phyloP scores from a whole-genome alignment of 2,329 filamentous ascomycete genomes.

The Niveomyces coronatus region DNA sequence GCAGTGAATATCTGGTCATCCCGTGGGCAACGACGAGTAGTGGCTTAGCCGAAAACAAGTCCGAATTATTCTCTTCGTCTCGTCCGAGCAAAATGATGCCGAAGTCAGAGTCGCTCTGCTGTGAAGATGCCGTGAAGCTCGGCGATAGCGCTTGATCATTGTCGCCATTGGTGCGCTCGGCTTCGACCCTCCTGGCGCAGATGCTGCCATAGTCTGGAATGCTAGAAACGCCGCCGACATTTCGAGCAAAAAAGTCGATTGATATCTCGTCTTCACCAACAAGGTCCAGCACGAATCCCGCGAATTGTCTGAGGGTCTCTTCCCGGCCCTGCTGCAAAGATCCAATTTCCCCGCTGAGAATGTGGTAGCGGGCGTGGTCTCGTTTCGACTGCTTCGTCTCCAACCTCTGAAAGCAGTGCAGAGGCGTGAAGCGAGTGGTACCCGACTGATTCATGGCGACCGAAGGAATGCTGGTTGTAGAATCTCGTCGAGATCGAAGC shows the following conservation, averaged over 20 bases:
- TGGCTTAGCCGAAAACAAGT: neutral
- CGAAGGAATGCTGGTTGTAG: no score
- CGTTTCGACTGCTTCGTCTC: neutral
- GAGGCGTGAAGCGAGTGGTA: constrained; percentile 1
- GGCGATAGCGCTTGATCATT: no score
- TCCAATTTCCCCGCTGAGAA: neutral
- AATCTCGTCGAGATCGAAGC: no score
- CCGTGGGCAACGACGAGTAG: neutral
- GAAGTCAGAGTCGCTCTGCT: neutral
- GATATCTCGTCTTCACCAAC: constrained; percentile 2
- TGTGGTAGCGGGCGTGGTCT: constrained; percentile 1
- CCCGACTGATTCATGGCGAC: constrained; percentile 1
- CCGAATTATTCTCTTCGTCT: neutral
- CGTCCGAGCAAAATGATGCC: constrained; percentile 1
- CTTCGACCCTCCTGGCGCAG: neutral
- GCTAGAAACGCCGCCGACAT: neutral
- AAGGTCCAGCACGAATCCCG: neutral
- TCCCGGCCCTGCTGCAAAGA: neutral
- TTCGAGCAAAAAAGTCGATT: constrained; percentile 1
- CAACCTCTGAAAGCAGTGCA: neutral
- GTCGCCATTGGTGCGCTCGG: no score
- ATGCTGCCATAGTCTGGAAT: constrained; percentile 3
- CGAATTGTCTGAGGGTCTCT: neutral
- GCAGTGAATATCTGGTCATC: constrained; percentile 1
- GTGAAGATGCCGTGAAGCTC: neutral